Percentiles rank a stretch among this genome's conserved stretches.
These are phyloP conservation scores for Actinidia arguta DNA, from an alignment of 179 eudicot species.

Conservation along the genomic window DNA sequence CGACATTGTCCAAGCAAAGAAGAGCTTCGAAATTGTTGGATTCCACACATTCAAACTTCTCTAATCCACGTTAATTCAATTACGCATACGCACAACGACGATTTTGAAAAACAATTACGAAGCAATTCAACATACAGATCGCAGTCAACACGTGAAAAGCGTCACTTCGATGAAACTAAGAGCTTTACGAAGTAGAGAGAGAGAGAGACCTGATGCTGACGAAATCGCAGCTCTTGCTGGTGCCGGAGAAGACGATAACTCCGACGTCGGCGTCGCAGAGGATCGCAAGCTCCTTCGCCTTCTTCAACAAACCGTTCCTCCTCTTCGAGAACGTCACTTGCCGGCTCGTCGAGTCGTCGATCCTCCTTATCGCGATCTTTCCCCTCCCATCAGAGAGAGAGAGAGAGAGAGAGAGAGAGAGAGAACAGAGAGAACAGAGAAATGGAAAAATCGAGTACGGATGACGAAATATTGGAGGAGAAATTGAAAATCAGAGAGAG, in stretches of 20 bases:
- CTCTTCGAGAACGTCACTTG: conserved; percentile 48
- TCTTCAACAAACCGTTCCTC: conserved; percentile 41
- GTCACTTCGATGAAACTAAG: background rate
- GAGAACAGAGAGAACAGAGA: background rate
- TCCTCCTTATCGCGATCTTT: conserved; percentile 46
- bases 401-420: background rate
- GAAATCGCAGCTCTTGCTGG: conserved; percentile 43
- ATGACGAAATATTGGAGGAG: too few relatives aligned
- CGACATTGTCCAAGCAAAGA: background rate
- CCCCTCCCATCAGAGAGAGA: conserved; percentile 38
- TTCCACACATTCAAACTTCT: too few relatives aligned
- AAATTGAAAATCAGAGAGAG: background rate
- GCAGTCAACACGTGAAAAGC: background rate
- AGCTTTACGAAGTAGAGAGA: background rate
- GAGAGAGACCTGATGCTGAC: conserved; percentile 32
- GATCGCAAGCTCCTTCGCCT: conserved; percentile 51
- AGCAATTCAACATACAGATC: background rate
- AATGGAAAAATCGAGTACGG: background rate
- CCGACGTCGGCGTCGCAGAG: conserved; percentile 52
- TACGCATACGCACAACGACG: background rate
- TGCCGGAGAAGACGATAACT: conserved; percentile 44
- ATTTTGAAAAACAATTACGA: too few relatives aligned
- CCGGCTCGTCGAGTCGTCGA: conserved; percentile 46
- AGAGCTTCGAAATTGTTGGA: background rate
- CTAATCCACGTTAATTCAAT: background rate